Percentiles rank a stretch among this genome's conserved stretches.
Evolutionary conservation across 164 flowering plant genomes (phyloP).

Genomic region (Vitis riparia): DNA sequence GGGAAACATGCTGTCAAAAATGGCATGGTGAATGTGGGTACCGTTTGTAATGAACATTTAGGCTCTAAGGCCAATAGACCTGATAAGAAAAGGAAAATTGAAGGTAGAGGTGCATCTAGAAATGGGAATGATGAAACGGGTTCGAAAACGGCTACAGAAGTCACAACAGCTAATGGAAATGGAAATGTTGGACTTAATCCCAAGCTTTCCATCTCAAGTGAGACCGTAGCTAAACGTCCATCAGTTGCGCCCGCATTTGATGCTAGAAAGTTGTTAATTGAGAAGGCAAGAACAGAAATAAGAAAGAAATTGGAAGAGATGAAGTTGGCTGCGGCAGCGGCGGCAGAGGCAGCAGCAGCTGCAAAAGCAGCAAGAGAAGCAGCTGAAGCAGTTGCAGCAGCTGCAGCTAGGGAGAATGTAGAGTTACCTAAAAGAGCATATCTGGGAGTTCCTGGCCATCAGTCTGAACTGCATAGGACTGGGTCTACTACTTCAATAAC

Average conservation of each 20-base stretch:
- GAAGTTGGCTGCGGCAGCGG: slow-evolving; percentile 35
- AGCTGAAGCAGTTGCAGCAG: slow-evolving; percentile 17
- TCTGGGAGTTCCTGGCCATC: slow-evolving; percentile 6
- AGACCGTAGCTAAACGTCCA: slow-evolving; percentile 28
- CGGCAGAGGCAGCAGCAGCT: slow-evolving; percentile 21
- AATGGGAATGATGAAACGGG: slow-evolving; percentile 35
- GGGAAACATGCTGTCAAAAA: slow-evolving; percentile 26
- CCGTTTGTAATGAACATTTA: slow-evolving; percentile 15
- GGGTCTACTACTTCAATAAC: slow-evolving; percentile 46
- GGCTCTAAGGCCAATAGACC: slow-evolving; percentile 37
- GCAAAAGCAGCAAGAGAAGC: slow-evolving; percentile 18
- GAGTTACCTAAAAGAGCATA: slow-evolving; percentile 16
- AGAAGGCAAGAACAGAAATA: slow-evolving; percentile 70
- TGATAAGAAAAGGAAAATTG: slow-evolving; percentile 63
- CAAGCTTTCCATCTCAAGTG: slow-evolving; percentile 27
- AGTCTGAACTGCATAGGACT: slow-evolving; percentile 21
- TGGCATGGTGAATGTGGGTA: slow-evolving; percentile 4
- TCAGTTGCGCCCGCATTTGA: slow-evolving; percentile 60
- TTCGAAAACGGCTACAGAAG: slow-evolving; percentile 31
- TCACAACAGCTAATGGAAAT: slow-evolving; percentile 27
- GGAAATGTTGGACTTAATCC: slow-evolving; percentile 21
- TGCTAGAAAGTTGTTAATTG: slow-evolving; percentile 63
- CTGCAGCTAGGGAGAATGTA: slow-evolving; percentile 7
- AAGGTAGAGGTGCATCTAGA: slow-evolving; percentile 20
- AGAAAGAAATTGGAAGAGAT: slow-evolving; percentile 63